Evolutionary conservation across 345 rosid genomes (phyloP), one percentile per base, ranked within the genome.

Genomic region (Aethionema arabicum): DNA sequence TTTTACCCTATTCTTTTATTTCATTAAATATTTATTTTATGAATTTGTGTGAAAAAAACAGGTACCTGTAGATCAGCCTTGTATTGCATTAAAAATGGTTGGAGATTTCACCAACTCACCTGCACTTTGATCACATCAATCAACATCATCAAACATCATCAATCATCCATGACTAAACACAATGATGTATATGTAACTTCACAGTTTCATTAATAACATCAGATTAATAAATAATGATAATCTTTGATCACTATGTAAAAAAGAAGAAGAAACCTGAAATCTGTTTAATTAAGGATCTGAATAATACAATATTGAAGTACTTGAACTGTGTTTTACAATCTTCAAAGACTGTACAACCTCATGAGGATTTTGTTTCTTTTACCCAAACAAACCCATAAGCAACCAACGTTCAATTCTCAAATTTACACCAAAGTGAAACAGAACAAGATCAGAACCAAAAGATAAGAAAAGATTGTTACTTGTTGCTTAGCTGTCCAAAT

Each of bases 61-160:
- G 98, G 96, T 92, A 39, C 95, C 98, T 51, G 89, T 77, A 12
- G 92, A 88, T 78, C 92, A 88, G 60, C 98, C 96, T 6, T 88
- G 96, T 60, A 67, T 82, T 29, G 82, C 96, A 62, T 76, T 88
- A 64, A 80, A 83, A 61, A 88, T 92, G 98, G 79, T 81, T 61
- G 85, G 80, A 45, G 78, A 62, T 61, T 76, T 82, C 61, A 85
- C 96, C 15, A 71, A 76, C 56, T 92, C 96, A 32, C 91, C 95
- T 36, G 85, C 82, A 54, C 27, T 38, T 70, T 70, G 69, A 63
- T 65, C 48, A 42, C 30, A 21, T 21, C 27, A 1, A 21, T 21
- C 2, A 2, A 21, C 27, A 21, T 21, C 27, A 21, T 21, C 27
- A 21, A 21, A 21, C 27, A 21, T 21, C 27, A 21, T 21, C 27